phyloP scores from a whole-genome alignment of 768 basidiomycete species.

The Phanerodontia chrysosporium region DNA sequence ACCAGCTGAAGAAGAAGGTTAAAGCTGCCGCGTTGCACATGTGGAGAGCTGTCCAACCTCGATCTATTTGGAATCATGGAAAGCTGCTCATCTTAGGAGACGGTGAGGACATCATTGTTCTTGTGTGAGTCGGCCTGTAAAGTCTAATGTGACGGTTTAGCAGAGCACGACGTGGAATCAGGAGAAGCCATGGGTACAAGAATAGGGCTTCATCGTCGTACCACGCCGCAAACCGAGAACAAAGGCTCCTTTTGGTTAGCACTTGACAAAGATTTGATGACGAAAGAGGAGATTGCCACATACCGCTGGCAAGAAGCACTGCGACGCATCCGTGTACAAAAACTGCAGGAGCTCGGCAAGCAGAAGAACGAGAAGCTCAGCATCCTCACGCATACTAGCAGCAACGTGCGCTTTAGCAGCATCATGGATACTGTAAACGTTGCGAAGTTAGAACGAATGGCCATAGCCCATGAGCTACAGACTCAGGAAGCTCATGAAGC shows the following conservation, averaged over 20 bases:
- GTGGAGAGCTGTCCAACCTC: neutral
- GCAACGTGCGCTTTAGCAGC: neutral
- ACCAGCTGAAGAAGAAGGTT: neutral
- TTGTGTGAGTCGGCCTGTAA: too few relatives aligned
- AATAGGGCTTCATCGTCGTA: neutral
- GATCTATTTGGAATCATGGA: neutral
- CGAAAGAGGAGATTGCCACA: neutral
- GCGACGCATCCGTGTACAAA: neutral
- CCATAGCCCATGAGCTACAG: neutral
- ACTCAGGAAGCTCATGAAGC: slow-evolving; percentile 1
- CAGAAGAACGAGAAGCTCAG: neutral
- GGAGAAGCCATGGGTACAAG: neutral
- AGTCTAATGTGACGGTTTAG: neutral
- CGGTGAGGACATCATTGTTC: neutral
- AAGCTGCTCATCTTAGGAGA: neutral
- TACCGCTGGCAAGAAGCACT: slow-evolving; percentile 7
- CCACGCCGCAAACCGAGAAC: neutral
- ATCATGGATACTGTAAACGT: neutral
- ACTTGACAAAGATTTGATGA: neutral
- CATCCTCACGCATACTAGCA: neutral
- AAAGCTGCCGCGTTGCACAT: neutral
- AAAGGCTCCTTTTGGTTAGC: neutral
- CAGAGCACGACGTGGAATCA: neutral
- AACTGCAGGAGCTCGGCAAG: neutral
- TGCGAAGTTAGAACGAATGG: slow-evolving; percentile 3